These are phyloP conservation scores for Orbilia quercus DNA, from an alignment of 2,329 filamentous ascomycete species.

Conservation along the genomic window DNA sequence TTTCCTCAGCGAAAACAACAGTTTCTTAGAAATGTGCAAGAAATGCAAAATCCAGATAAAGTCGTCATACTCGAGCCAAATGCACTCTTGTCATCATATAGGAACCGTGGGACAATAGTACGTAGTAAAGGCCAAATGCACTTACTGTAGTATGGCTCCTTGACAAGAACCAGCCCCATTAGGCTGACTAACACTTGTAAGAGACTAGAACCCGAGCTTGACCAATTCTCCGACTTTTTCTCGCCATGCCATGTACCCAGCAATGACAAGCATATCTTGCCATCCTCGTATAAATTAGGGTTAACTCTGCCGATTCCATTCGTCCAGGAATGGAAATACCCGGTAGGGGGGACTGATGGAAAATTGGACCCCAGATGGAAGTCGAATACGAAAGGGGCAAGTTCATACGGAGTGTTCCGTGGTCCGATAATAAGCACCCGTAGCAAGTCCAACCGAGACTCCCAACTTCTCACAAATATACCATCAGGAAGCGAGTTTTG, in stretches of 20 bases:
- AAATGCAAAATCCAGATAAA: constrained; percentile 45
- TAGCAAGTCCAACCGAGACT: constrained; percentile 70
- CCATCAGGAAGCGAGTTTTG: constrained; percentile 67
- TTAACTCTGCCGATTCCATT: constrained; percentile 68
- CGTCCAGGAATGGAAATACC: constrained; percentile 72
- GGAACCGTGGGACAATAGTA: constrained; percentile 1
- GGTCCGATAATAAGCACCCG: constrained; percentile 71
- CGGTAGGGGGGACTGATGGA: constrained; percentile 68
- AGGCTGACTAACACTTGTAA: constrained; percentile 71
- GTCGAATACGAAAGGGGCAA: constrained; percentile 72
- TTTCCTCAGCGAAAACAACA: constrained; percentile 69
- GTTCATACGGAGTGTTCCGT: constrained; percentile 71
- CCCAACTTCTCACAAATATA: constrained; percentile 72
- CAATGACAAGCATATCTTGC: constrained; percentile 71
- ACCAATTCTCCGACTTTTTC: constrained; percentile 69
- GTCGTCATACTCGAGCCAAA: constrained; percentile 69
- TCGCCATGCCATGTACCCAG: constrained; percentile 71
- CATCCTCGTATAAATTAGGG: constrained; percentile 73
- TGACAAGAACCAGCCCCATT: constrained; percentile 70
- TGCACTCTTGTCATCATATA: constrained; percentile 63
- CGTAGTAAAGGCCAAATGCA: constrained; percentile 29
- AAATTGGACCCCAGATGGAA: constrained; percentile 67
- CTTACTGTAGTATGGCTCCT: constrained; percentile 71
- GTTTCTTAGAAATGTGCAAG: constrained; percentile 62
- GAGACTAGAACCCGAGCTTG: constrained; percentile 66